Percentiles rank a stretch among this genome's conserved stretches.
These are phyloP conservation scores for Fagus sylvatica DNA, from an alignment of 306 rosid genomes.

Conservation along the genomic window DNA sequence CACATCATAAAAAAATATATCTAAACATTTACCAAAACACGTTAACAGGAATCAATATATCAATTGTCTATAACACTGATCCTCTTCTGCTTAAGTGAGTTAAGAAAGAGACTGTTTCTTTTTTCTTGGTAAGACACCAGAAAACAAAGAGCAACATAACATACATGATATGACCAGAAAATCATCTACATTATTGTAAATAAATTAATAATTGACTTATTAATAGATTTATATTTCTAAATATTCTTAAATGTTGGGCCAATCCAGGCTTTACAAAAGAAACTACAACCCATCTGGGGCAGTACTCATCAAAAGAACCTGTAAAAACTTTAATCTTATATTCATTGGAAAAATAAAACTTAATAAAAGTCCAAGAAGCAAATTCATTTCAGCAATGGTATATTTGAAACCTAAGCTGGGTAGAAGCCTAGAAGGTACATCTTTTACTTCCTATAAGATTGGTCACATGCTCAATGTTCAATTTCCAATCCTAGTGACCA, in stretches of 20 bases:
- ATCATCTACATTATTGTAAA: neutral
- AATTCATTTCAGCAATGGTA: neutral
- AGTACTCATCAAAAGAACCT: neutral
- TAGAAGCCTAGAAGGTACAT: neutral
- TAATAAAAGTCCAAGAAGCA: neutral
- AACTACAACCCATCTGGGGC: neutral
- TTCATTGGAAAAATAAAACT: neutral
- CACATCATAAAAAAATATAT: neutral
- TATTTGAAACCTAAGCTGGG: conserved; percentile 5
- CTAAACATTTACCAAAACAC: neutral
- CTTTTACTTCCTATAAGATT: too few relatives aligned
- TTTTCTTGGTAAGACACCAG: neutral
- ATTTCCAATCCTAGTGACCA: too few relatives aligned
- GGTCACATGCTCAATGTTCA: neutral
- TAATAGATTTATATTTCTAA: neutral
- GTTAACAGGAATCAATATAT: too few relatives aligned
- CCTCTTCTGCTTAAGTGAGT: neutral
- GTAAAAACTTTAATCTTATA: neutral
- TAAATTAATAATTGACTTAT: neutral
- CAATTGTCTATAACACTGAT: too few relatives aligned
- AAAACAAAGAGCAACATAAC: neutral
- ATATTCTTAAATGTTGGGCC: neutral
- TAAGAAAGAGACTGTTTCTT: neutral
- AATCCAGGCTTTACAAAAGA: neutral
- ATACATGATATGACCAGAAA: neutral